A percentile compares a stretch with the other conserved stretches of the same genome.
Conservation (phyloP, 768 basidiomycete species). For the Epithele typhae region DNA sequence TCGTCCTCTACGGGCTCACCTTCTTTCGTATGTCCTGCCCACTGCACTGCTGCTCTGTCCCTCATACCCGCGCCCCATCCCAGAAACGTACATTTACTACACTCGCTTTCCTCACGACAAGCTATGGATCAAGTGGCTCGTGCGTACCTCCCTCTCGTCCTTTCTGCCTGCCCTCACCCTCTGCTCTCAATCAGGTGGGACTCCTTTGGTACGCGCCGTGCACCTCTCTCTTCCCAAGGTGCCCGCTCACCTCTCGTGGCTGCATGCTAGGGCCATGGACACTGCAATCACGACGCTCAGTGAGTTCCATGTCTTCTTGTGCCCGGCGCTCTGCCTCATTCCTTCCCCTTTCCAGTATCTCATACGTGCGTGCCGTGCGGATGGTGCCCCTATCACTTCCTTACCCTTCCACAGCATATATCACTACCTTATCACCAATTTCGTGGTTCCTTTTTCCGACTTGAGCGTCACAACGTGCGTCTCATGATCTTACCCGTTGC, state of each 20-base stretch:
- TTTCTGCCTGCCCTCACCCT: neutral
- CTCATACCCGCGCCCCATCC: neutral
- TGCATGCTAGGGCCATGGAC: slow-evolving; percentile 16
- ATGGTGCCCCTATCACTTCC: too few species aligned
- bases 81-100: slow-evolving; percentile 24
- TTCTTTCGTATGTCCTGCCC: slow-evolving; percentile 22
- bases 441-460: slow-evolving; percentile 16
- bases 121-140: slow-evolving; percentile 12
- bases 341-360: slow-evolving; percentile 10
- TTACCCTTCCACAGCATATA: slow-evolving; percentile 13
- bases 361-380: slow-evolving; percentile 15
- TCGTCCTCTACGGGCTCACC: slow-evolving; percentile 22
- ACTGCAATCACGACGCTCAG: slow-evolving; percentile 19
- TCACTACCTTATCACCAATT: slow-evolving; percentile 20
- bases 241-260: too few species aligned
- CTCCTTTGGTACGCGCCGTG: slow-evolving; percentile 15
- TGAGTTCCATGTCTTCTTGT: slow-evolving; percentile 6
- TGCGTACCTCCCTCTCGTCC: slow-evolving; percentile 1
- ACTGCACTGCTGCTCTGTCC: neutral
- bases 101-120: slow-evolving; percentile 19
- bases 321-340: neutral
- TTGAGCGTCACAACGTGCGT: slow-evolving; percentile 12
- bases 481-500: too few species aligned
- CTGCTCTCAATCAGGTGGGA: slow-evolving; percentile 9
- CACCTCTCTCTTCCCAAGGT: neutral